These are phyloP conservation scores for Tylopilus orsonianus DNA, from an alignment of 1,284 basidiomycete species.

Conservation along the genomic window DNA sequence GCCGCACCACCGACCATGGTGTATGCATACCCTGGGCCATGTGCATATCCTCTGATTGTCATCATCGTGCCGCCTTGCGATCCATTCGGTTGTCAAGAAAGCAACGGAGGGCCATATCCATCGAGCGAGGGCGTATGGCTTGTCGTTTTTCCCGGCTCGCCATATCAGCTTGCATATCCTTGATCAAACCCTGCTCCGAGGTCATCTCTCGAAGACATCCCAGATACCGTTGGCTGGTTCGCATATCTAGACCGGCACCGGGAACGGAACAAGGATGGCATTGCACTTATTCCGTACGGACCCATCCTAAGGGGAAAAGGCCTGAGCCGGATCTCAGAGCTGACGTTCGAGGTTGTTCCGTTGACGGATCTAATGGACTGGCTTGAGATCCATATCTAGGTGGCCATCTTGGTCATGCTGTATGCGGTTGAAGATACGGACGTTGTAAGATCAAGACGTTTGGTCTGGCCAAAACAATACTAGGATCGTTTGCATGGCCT, in stretches of 20 bases:
- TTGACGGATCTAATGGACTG: not conserved
- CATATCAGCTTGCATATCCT: not conserved
- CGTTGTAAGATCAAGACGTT: not conserved
- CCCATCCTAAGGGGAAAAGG: not conserved
- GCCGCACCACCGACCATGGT: too few relatives aligned
- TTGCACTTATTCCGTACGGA: not conserved
- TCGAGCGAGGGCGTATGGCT: too few relatives aligned
- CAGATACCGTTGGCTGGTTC: not conserved
- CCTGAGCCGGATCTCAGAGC: not conserved
- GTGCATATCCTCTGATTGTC: too few relatives aligned
- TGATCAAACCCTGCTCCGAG: too few relatives aligned
- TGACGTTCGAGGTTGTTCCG: not conserved
- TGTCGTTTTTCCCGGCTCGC: not conserved
- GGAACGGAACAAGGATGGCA: not conserved
- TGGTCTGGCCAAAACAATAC: not conserved
- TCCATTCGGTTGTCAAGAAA: too few relatives aligned
- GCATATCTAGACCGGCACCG: not conserved
- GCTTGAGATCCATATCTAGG: not conserved
- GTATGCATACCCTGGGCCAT: too few relatives aligned
- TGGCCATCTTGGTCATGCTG: not conserved
- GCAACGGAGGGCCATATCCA: too few relatives aligned
- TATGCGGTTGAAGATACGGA: not conserved
- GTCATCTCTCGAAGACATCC: not conserved
- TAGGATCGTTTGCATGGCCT: not conserved
- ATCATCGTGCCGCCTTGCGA: too few relatives aligned